Percentiles rank a stretch among this genome's conserved stretches.
phyloP scores from a whole-genome alignment of 2,329 filamentous ascomycete species.

The Alternaria sp. region DNA sequence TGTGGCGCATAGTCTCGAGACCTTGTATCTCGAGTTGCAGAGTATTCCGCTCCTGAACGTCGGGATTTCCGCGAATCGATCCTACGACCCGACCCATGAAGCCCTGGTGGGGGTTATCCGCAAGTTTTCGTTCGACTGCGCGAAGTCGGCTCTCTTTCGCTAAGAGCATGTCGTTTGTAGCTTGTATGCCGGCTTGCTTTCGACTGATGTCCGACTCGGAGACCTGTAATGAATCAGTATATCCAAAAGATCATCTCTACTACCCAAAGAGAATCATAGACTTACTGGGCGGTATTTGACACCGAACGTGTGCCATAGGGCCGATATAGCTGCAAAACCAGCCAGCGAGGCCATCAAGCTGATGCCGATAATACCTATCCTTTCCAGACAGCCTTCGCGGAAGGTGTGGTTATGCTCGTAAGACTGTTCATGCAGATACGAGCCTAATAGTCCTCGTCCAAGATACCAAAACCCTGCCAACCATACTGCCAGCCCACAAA shows the following conservation, averaged over 20 bases:
- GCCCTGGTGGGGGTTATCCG: slow-evolving; percentile 60
- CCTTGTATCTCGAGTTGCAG: slow-evolving; percentile 80
- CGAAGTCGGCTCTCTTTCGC: slow-evolving; percentile 77
- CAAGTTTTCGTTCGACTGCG: slow-evolving; percentile 71
- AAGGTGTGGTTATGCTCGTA: slow-evolving; percentile 57
- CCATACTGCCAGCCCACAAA: slow-evolving; percentile 71
- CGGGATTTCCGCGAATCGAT: slow-evolving; percentile 69
- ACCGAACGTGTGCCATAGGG: slow-evolving; percentile 83
- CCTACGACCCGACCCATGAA: slow-evolving; percentile 79
- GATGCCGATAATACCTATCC: slow-evolving; percentile 85
- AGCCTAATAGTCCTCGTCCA: slow-evolving; percentile 68
- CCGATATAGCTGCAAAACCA: slow-evolving; percentile 87
- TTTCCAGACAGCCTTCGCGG: slow-evolving; percentile 65
- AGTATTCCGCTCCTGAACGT: slow-evolving; percentile 61
- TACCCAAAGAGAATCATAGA: background rate
- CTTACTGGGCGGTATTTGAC: slow-evolving; percentile 66
- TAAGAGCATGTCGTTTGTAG: slow-evolving; percentile 79
- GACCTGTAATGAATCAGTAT: slow-evolving; percentile 52
- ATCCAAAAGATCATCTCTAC: background rate
- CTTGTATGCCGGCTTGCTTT: slow-evolving; percentile 80
- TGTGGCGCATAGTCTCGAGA: slow-evolving; percentile 79
- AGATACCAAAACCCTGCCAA: slow-evolving; percentile 79
- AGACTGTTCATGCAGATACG: slow-evolving; percentile 59
- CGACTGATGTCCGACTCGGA: slow-evolving; percentile 77
- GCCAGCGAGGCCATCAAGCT: slow-evolving; percentile 87